Percentiles rank a stretch among this genome's conserved stretches.
These are phyloP conservation scores for Ophiostoma montium DNA, from an alignment of 2,329 filamentous ascomycete species.

Conservation along the genomic window DNA sequence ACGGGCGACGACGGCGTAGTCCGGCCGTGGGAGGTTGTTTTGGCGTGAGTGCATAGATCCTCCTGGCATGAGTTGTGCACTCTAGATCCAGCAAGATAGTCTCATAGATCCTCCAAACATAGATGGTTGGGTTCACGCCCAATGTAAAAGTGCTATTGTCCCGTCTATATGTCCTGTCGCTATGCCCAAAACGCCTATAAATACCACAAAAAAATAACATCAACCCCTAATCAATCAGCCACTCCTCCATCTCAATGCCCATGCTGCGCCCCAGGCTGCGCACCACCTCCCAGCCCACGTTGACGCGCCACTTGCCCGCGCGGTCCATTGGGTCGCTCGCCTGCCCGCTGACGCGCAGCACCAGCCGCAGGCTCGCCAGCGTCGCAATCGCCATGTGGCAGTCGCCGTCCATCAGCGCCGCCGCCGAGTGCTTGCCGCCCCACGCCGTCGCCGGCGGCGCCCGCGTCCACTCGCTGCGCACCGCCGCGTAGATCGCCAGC, in stretches of 20 bases:
- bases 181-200: neutral
- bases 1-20: constrained; percentile 88
- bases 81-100: too few species aligned
- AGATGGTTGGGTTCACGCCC: too few species aligned
- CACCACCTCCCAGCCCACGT: constrained; percentile 65
- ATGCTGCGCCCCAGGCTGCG: constrained; percentile 56
- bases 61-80: too few species aligned
- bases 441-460: constrained; percentile 16
- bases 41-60: too few species aligned
- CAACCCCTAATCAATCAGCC: constrained; percentile 46
- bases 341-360: constrained; percentile 48
- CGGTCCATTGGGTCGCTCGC: constrained; percentile 51
- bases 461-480: constrained; percentile 41
- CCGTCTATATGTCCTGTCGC: neutral
- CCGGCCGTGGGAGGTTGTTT: constrained; percentile 53
- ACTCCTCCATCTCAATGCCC: constrained; percentile 67
- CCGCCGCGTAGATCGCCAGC: constrained; percentile 59
- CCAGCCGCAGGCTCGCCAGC: constrained; percentile 52
- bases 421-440: constrained; percentile 12
- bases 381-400: constrained; percentile 56
- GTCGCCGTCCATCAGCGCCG: constrained; percentile 34
- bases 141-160: neutral
- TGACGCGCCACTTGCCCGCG: constrained; percentile 62
- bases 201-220: neutral
- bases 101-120: too few species aligned